A percentile compares a stretch with the other conserved stretches of the same genome.
phyloP scores from a whole-genome alignment of 306 rosid genomes.

The Cyamopsis tetragonoloba region DNA sequence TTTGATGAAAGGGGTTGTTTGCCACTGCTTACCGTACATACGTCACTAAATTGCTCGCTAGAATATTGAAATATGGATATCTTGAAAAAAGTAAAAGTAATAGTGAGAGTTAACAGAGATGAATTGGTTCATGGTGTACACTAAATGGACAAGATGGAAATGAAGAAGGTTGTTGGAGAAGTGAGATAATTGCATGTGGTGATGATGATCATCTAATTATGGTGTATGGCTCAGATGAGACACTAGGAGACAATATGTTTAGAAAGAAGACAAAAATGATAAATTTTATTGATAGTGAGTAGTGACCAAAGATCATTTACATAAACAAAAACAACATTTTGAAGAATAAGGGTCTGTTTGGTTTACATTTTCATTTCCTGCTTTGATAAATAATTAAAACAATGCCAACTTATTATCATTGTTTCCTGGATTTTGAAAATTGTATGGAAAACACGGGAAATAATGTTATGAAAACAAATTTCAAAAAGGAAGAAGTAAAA shows the following conservation, averaged over 20 bases:
- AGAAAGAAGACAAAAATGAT: neutral
- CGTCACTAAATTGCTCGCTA: neutral
- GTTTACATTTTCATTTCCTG: too few relatives aligned
- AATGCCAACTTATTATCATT: too few relatives aligned
- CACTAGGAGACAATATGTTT: neutral
- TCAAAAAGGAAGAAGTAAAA: too few relatives aligned
- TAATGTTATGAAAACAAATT: too few relatives aligned
- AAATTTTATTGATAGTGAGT: neutral
- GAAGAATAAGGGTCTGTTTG: neutral
- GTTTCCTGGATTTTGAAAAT: too few relatives aligned
- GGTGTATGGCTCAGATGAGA: neutral
- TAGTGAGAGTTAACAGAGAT: neutral
- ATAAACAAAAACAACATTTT: neutral
- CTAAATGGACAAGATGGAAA: neutral
- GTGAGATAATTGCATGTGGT: neutral
- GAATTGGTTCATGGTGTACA: neutral
- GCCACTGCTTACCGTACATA: neutral
- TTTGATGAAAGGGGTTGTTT: neutral
- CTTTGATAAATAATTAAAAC: too few relatives aligned
- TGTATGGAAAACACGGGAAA: too few relatives aligned
- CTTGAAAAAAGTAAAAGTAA: neutral
- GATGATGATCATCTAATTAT: neutral
- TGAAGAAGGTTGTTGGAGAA: neutral
- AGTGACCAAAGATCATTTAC: neutral
- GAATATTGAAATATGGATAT: neutral